phyloP scores from a whole-genome alignment of 2,329 filamentous ascomycete genomes.

The Immersiporthe knoxdaviesiana region DNA sequence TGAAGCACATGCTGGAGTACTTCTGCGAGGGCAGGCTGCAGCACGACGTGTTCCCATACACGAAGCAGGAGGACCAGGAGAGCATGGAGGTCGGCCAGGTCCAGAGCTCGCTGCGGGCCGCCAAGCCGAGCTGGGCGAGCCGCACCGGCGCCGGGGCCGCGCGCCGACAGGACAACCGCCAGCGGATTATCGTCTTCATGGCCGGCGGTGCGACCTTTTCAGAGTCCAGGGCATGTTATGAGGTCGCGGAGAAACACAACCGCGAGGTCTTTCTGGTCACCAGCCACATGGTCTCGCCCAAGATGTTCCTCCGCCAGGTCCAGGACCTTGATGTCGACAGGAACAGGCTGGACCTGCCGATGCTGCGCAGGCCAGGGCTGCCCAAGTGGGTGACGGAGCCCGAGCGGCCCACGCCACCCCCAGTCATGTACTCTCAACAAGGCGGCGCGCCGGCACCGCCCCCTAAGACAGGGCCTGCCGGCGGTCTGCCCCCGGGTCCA shows the following conservation, averaged over 20 bases:
- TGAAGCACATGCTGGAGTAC: slow-evolving; percentile 84
- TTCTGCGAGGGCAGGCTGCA: slow-evolving; percentile 70
- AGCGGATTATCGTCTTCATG: slow-evolving; percentile 91
- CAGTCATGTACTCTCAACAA: slow-evolving; percentile 36
- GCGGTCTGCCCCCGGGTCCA: slow-evolving; percentile 34
- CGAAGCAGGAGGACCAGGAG: slow-evolving; percentile 64
- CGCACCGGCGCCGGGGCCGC: slow-evolving; percentile 64
- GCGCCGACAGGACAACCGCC: slow-evolving; percentile 76
- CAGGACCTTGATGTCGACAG: slow-evolving; percentile 77
- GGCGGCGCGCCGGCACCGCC: slow-evolving; percentile 39
- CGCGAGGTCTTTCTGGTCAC: slow-evolving; percentile 88
- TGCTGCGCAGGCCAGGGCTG: slow-evolving; percentile 75
- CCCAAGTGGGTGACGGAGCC: slow-evolving; percentile 86
- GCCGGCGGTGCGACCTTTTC: slow-evolving; percentile 94
- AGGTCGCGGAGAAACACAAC: slow-evolving; percentile 71
- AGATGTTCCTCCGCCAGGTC: slow-evolving; percentile 80
- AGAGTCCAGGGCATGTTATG: slow-evolving; percentile 87
- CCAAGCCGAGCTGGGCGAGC: slow-evolving; percentile 89
- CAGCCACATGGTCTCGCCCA: slow-evolving; percentile 89
- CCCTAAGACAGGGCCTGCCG: slow-evolving; percentile 34
- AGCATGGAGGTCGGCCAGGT: slow-evolving; percentile 61
- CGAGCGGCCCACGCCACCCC: slow-evolving; percentile 58
- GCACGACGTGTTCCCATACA: slow-evolving; percentile 69
- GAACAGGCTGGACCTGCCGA: slow-evolving; percentile 76
- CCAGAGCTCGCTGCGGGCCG: slow-evolving; percentile 81